Conservation (phyloP, 768 basidiomycete species). For the Boletus rubroflammeus region DNA sequence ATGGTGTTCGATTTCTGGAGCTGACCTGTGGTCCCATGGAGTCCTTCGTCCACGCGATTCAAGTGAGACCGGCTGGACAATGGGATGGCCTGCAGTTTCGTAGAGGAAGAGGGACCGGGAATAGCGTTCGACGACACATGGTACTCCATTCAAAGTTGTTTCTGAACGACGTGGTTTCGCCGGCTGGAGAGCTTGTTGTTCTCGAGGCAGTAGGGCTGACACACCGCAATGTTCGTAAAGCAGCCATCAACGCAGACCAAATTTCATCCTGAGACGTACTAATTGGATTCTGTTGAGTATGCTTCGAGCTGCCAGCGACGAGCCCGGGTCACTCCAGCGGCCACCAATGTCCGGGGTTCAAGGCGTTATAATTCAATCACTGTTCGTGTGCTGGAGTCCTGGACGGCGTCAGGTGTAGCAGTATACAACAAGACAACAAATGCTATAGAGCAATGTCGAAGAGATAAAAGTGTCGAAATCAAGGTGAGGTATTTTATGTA, state of each 20-base stretch:
- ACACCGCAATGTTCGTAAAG: neutral
- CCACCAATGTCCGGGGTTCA: neutral
- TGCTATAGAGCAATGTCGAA: neutral
- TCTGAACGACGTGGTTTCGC: neutral
- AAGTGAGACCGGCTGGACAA: slow-evolving; percentile 19
- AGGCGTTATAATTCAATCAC: neutral
- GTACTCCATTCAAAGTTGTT: slow-evolving; percentile 15
- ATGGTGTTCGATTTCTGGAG: neutral
- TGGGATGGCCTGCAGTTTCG: slow-evolving; percentile 4
- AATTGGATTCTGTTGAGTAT: neutral
- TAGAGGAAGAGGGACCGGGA: neutral
- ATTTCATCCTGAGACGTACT: neutral
- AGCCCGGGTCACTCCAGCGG: no score
- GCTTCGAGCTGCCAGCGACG: neutral
- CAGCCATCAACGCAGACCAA: neutral
- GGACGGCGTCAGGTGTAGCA: neutral
- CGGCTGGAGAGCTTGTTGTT: neutral
- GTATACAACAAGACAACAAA: neutral
- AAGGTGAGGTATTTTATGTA: no score
- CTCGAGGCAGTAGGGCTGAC: neutral
- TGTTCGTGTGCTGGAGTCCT: neutral
- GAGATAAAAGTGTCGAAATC: neutral
- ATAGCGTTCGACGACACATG: neutral
- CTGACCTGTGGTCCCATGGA: slow-evolving; percentile 22
- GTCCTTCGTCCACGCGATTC: slow-evolving; percentile 18